These are phyloP conservation scores for Pyricularia sp. DNA, from an alignment of 2,329 filamentous ascomycete genomes.

Conservation along the genomic window DNA sequence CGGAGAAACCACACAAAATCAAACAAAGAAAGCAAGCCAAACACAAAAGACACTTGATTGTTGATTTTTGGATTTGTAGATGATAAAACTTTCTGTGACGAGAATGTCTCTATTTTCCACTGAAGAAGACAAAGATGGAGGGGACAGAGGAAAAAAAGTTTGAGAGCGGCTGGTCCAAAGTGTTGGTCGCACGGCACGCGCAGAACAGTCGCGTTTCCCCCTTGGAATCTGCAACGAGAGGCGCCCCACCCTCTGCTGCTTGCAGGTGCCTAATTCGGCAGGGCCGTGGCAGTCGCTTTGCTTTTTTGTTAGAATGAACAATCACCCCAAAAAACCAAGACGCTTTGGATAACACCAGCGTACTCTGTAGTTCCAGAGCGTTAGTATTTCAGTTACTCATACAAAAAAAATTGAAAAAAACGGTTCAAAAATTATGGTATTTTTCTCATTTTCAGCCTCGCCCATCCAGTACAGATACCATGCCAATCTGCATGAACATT, in stretches of 20 bases:
- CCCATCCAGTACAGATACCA: neutral
- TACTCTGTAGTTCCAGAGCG: too few species aligned
- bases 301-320: neutral
- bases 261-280: neutral
- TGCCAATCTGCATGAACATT: neutral
- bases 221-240: neutral
- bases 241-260: neutral
- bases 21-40: neutral
- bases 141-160: neutral
- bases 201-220: neutral
- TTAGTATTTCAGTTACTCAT: neutral
- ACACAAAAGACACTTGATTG: neutral
- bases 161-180: neutral
- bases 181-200: neutral
- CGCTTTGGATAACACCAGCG: too few species aligned
- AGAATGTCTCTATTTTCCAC: neutral
- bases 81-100: neutral
- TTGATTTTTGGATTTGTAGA: neutral
- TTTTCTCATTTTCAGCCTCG: too few species aligned
- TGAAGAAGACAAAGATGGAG: neutral
- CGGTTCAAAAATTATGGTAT: too few species aligned
- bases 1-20: neutral
- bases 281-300: neutral
- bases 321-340: too few species aligned
- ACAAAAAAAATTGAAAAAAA: too few species aligned